Conservation (phyloP, 2,329 filamentous ascomycete species). For the Cadophora gregata region DNA sequence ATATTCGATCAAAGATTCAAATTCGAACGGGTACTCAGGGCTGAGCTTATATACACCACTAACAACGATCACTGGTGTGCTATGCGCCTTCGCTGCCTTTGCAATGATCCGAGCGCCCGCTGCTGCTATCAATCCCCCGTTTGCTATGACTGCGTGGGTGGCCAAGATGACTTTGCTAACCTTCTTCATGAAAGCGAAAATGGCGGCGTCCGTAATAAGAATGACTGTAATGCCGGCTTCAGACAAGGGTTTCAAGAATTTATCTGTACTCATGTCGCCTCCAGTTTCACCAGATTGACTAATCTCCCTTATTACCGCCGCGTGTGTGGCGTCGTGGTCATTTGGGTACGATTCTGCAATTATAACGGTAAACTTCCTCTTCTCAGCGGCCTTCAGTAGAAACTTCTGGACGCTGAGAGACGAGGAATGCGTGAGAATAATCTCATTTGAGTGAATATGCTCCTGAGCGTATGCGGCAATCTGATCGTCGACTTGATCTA, state of each 20-base stretch:
- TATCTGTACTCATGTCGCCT: constrained; percentile 49
- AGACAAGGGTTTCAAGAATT: constrained; percentile 78
- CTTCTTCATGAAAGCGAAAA: constrained; percentile 92
- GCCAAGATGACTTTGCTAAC: constrained; percentile 95
- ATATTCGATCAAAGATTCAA: constrained; percentile 83
- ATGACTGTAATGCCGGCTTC: constrained; percentile 82
- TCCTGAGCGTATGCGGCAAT: constrained; percentile 88
- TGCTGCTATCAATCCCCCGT: constrained; percentile 84
- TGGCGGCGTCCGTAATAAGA: constrained; percentile 80
- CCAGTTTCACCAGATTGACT: constrained; percentile 50
- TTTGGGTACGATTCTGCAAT: constrained; percentile 78
- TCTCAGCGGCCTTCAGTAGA: constrained; percentile 82
- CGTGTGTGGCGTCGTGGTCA: constrained; percentile 68
- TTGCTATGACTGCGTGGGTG: constrained; percentile 85
- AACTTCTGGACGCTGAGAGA: constrained; percentile 90
- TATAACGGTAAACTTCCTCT: constrained; percentile 90
- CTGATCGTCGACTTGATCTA: constrained; percentile 90
- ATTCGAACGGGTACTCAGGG: constrained; percentile 85
- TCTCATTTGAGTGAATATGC: constrained; percentile 91
- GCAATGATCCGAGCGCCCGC: constrained; percentile 85
- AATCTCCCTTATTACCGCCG: constrained; percentile 62
- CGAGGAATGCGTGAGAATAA: constrained; percentile 87
- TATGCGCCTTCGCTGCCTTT: constrained; percentile 80
- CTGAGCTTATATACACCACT: constrained; percentile 94
- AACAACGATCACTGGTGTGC: constrained; percentile 85